phyloP scores from a whole-genome alignment of 495 filamentous ascomycete species.

The Clohesyomyces aquaticus region DNA sequence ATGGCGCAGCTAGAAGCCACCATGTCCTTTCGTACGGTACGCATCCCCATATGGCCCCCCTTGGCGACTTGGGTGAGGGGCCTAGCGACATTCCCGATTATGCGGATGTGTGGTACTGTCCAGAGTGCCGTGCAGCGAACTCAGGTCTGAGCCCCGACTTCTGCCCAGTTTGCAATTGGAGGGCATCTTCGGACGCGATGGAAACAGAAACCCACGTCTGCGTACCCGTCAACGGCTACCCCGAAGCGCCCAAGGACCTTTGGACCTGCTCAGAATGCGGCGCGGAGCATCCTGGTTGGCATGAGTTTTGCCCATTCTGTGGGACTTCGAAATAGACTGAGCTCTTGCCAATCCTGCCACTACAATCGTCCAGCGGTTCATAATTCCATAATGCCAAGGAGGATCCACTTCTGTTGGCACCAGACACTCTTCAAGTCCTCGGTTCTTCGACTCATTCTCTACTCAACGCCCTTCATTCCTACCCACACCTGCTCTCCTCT shows the following conservation, averaged over 20 bases:
- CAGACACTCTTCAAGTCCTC: no score
- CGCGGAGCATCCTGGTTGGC: not conserved
- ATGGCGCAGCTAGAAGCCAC: no score
- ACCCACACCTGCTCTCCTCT: not conserved
- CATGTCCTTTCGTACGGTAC: no score
- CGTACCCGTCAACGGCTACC: not conserved
- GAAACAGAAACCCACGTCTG: not conserved
- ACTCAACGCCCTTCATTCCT: no score
- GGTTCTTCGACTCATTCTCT: no score
- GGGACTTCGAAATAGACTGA: not conserved
- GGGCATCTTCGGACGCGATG: not conserved
- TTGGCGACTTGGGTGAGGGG: no score
- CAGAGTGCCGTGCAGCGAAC: conserved; percentile 5
- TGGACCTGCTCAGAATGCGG: not conserved
- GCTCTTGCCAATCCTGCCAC: no score
- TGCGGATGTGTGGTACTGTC: not conserved
- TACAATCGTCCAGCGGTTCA: no score
- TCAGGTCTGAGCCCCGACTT: conserved; percentile 10
- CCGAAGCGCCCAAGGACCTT: not conserved
- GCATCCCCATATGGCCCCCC: no score
- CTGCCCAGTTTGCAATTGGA: conserved; percentile 7
- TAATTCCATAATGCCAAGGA: no score
- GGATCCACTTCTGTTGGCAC: no score
- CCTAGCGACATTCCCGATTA: no score
- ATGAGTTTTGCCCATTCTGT: not conserved